Evolutionary conservation across 352 stramenopile species (phyloP).

Genomic region (Pythium folliculosum): DNA sequence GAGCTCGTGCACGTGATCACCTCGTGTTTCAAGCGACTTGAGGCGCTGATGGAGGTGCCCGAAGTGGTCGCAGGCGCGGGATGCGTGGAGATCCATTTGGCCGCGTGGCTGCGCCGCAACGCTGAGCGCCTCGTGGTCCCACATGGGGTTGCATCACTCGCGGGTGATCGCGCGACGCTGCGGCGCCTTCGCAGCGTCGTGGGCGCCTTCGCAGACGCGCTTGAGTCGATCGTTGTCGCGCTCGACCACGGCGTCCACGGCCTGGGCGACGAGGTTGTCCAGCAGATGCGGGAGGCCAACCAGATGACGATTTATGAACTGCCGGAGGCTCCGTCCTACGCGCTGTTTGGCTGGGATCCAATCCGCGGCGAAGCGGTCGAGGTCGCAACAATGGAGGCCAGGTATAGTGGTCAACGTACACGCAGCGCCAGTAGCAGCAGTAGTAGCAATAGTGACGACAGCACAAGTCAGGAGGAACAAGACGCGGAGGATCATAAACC

Average conservation of each 20-base stretch:
- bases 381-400: conserved; percentile 25
- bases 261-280: conserved; percentile 23
- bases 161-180: neutral
- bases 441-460: conserved; percentile 15
- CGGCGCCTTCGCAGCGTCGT: conserved; percentile 14
- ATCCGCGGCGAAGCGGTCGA: conserved; percentile 11
- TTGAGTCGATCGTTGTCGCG: conserved; percentile 15
- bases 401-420: neutral
- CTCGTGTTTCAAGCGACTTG: conserved; percentile 43
- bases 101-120: conserved; percentile 37
- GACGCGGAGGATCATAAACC: neutral
- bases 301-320: conserved; percentile 18
- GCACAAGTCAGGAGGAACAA: conserved; percentile 1
- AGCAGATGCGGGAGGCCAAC: conserved; percentile 37
- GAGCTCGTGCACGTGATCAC: conserved; percentile 49
- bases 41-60: conserved; percentile 38
- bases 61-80: conserved; percentile 50
- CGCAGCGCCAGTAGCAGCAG: neutral
- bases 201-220: conserved; percentile 15
- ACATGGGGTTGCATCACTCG: neutral
- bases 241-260: conserved; percentile 26
- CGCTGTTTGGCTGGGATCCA: conserved; percentile 50
- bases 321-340: neutral
- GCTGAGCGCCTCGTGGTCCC: conserved; percentile 25
- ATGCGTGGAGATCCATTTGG: conserved; percentile 54